phyloP scores from a whole-genome alignment of 306 rosid species.

The Prunus davidiana region DNA sequence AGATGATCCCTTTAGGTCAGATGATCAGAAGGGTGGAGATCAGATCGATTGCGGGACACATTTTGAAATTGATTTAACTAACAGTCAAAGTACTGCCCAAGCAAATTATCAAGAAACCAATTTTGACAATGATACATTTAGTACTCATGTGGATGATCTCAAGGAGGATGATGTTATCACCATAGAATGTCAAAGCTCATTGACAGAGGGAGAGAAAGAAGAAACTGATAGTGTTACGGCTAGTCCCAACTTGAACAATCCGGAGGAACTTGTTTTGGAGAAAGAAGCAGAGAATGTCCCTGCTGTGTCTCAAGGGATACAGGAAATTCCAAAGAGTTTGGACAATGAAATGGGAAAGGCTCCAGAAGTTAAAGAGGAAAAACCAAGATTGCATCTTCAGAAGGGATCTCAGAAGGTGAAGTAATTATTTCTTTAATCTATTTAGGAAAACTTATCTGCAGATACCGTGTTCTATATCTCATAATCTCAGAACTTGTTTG shows the following conservation, averaged over 20 bases:
- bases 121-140: slow-evolving; percentile 30
- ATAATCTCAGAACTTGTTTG: slow-evolving; percentile 5
- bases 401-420: slow-evolving; percentile 60
- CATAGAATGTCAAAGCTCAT: slow-evolving; percentile 30
- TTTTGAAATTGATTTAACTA: slow-evolving; percentile 31
- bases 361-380: slow-evolving; percentile 40
- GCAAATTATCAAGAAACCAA: slow-evolving; percentile 23
- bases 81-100: slow-evolving; percentile 25
- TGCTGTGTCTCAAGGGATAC: slow-evolving; percentile 36
- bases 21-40: slow-evolving; percentile 46
- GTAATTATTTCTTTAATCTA: background rate
- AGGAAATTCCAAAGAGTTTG: slow-evolving; percentile 40
- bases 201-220: slow-evolving; percentile 37
- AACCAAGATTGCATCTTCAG: slow-evolving; percentile 29
- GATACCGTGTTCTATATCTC: background rate
- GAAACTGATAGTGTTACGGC: slow-evolving; percentile 32
- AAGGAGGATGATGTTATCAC: slow-evolving; percentile 37
- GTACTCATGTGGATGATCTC: slow-evolving; percentile 26
- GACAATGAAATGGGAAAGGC: slow-evolving; percentile 37
- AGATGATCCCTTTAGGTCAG: slow-evolving; percentile 35
- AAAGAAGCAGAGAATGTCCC: slow-evolving; percentile 36
- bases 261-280: slow-evolving; percentile 34
- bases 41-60: slow-evolving; percentile 30
- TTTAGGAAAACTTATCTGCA: background rate
- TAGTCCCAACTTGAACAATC: slow-evolving; percentile 38